phyloP scores from a whole-genome alignment of 1,284 basidiomycete species.

The Cutaneotrichosporon daszewskae region DNA sequence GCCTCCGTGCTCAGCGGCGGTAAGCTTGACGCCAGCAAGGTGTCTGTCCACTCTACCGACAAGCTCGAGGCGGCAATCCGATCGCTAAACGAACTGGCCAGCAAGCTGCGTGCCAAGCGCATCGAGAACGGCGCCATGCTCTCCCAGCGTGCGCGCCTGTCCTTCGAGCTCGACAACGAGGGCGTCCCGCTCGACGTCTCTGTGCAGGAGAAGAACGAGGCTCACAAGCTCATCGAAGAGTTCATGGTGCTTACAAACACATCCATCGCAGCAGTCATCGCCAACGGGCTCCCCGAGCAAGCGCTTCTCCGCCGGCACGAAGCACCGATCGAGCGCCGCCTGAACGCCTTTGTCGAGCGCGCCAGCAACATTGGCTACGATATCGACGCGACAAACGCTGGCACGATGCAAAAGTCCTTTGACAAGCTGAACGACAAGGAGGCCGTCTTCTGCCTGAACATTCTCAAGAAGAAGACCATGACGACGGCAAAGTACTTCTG shows the following conservation, averaged over 20 bases:
- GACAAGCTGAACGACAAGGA: constrained; percentile 64
- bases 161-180: constrained; percentile 73
- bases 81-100: constrained; percentile 59
- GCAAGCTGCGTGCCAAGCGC: constrained; percentile 66
- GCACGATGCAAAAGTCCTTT: constrained; percentile 78
- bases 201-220: constrained; percentile 61
- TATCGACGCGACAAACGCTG: constrained; percentile 73
- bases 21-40: constrained; percentile 53
- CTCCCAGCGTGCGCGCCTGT: constrained; percentile 65
- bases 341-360: constrained; percentile 67
- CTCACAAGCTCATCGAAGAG: constrained; percentile 84
- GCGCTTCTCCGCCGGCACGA: constrained; percentile 92
- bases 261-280: constrained; percentile 85
- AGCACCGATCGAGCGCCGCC: constrained; percentile 77
- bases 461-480: constrained; percentile 82
- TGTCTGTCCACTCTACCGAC: constrained; percentile 56
- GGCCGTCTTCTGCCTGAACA: constrained; percentile 66
- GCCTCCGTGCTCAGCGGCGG: constrained; percentile 76
- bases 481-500: constrained; percentile 94
- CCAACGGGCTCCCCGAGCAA: constrained; percentile 88
- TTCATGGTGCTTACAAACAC: constrained; percentile 93
- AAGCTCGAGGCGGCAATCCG: constrained; percentile 71
- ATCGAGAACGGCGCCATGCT: constrained; percentile 75
- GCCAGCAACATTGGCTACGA: constrained; percentile 76
- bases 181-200: constrained; percentile 78